Evolutionary conservation across 2,329 filamentous ascomycete species (phyloP).

Genomic region (Aotearoamyces nothofagi): DNA sequence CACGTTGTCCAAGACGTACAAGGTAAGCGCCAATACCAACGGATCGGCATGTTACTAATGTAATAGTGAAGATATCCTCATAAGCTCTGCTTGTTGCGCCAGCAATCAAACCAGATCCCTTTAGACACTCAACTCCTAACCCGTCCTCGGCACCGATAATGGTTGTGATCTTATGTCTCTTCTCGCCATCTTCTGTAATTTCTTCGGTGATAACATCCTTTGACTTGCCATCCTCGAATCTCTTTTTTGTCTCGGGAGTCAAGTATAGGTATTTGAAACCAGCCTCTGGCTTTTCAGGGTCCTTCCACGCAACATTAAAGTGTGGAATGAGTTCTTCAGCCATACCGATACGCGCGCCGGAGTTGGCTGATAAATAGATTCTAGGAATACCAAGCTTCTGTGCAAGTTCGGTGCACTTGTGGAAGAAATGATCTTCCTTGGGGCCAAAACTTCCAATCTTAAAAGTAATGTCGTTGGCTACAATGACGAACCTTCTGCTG

Average conservation of each 20-base stretch:
- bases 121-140: conserved; percentile 91
- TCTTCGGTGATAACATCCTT: conserved; percentile 79
- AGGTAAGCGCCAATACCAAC: conserved; percentile 99
- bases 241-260: conserved; percentile 70
- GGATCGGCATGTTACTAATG: conserved; percentile 91
- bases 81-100: conserved; percentile 95
- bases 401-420: conserved; percentile 95
- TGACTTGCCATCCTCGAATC: conserved; percentile 64
- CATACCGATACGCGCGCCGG: conserved; percentile 90
- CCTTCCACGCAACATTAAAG: conserved; percentile 96
- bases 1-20: conserved; percentile 93
- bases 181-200: conserved; percentile 74
- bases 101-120: conserved; percentile 93
- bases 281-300: conserved; percentile 60
- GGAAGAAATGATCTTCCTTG: conserved; percentile 93
- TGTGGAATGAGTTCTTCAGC: conserved; percentile 93
- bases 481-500: conserved; percentile 84
- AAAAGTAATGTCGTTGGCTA: conserved; percentile 98
- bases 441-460: conserved; percentile 97
- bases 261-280: conserved; percentile 98
- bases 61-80: conserved; percentile 98
- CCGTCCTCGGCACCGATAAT: conserved; percentile 89
- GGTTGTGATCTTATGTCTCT: conserved; percentile 84
- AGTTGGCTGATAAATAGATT: conserved; percentile 97
- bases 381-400: conserved; percentile 89